Evolutionary conservation across 2,329 filamentous ascomycete genomes (phyloP), one percentile per base, ranked within the genome.

Genomic region (Ploettnerulaceae sp.): DNA sequence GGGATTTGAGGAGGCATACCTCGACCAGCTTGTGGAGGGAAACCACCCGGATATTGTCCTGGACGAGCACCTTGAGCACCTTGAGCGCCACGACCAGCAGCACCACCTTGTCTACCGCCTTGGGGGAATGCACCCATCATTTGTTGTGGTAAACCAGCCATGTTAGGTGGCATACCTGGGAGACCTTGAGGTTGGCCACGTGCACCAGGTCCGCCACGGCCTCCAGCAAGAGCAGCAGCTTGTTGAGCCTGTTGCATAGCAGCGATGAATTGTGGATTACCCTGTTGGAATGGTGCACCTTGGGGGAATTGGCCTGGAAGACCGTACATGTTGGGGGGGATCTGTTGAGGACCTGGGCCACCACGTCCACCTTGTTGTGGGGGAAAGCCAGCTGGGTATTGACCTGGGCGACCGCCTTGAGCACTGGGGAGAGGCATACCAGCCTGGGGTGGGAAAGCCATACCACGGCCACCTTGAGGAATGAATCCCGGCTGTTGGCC

Each of bases 331-430:
- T 84, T 87, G 54, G 89, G 87, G 49, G 89, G 88, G 57, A 96
- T 79, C 71, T 90, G 86, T 71, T 93, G 89, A 60, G 85, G 85
- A 59, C 76, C 76, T 57, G 87, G 84, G 56, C 82, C 88, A 56
- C 89, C 90, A 67, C 91, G 90, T 57, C 90, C 89, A 59, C 86
- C 88, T 69, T 89, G 86, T 68, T 93, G 89, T 62, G 81, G 84
- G 56, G 82, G 81, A 72, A 91, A 93, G 45, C 79, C 83, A 61
- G 75, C 81, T 54, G 87, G 82, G 76, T 90, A 95, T 66, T 93
- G 89, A 59, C 84, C 86, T 56, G 88, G 88, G 61, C 90, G 89
- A 60, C 86, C 86, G 60, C 80, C 85, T 66, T 89, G 88, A 58
- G 83, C 82, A 60, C 77, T 79, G 48, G 86, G 84, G 66, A 84